Conservation (phyloP, 257 asterid genomes). For the Eustoma russellianum region DNA sequence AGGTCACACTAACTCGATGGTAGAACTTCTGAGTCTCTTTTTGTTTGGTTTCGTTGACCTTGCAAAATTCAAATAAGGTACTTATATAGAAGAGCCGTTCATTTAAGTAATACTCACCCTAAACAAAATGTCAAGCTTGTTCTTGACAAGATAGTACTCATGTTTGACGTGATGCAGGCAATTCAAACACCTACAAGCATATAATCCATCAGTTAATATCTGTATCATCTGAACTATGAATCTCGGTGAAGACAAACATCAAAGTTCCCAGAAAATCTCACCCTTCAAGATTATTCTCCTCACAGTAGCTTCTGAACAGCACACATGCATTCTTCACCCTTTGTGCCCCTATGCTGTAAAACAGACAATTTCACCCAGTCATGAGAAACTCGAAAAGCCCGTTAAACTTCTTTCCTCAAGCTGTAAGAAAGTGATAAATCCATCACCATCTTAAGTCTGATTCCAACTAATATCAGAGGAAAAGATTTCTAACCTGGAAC, state of each 20-base stretch:
- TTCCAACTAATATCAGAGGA: not conserved
- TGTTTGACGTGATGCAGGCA: conserved; percentile 23
- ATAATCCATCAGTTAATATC: not conserved
- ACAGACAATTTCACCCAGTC: not conserved
- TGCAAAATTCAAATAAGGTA: not conserved
- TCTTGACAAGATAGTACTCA: conserved; percentile 28
- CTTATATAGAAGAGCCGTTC: not conserved
- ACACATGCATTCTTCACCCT: conserved; percentile 27
- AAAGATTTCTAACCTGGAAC: conserved; percentile 24
- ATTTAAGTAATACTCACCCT: conserved; percentile 15
- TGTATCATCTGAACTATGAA: conserved; percentile 3
- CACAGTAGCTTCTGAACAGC: conserved; percentile 21
- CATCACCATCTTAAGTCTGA: too few relatives aligned
- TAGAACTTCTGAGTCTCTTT: too few relatives aligned
- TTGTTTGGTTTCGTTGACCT: too few relatives aligned
- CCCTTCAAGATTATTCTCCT: conserved; percentile 26
- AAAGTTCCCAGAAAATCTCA: conserved; percentile 11
- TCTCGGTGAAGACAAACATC: not conserved
- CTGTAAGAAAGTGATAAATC: too few relatives aligned
- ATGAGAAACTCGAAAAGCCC: not conserved
- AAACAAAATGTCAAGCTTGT: conserved; percentile 23
- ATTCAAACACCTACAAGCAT: conserved; percentile 22
- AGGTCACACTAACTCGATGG: too few relatives aligned
- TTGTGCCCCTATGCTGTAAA: conserved; percentile 24
- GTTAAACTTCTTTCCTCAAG: too few relatives aligned